Evolutionary conservation across 768 basidiomycete species (phyloP), one percentile per base, ranked within the genome.

Genomic region (Tephrocybe sp.): DNA sequence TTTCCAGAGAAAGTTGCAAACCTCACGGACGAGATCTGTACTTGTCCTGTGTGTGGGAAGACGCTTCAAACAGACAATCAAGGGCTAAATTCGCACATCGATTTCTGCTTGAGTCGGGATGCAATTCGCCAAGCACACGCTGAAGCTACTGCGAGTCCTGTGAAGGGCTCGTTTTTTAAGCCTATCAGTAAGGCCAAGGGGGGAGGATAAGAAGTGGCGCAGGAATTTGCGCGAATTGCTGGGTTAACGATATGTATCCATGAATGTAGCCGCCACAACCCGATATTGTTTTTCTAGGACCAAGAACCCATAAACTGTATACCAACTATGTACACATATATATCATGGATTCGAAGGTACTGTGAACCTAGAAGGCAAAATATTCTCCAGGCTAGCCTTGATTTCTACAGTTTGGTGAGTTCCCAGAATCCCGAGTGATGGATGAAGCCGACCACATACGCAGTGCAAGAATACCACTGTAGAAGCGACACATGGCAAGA

Each of bases 51-150:
- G 19, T 95, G 91, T 59, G 62, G 68, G 21, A 83, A 80, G 61
- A 63, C 68, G 11, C 63, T 92, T 46, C 69, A 77, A 52, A 82
- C 78, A 1, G 84, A 92, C 63, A 97, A 97, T 62, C 73, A 78
- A 40, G 84, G 79, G 4, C 67, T 97, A 27, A 96, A 97, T 61
- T 74, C 80, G n/a, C 93, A 97, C 60, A 76, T 97, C 36, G 93
- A 97, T 65, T 88, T 85, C 59, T 97, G 94, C 61, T 66, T 97
- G 43, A 94, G 89, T 63, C 80, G 82, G 50, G 80, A 78, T 19
- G 87, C 83, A 2, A 93, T 96, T 53, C 69, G 78, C 51, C 79
- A 89, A 59, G 89, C 89, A 0, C 87, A 88, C 48, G 67, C 59
- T 16, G 68, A 71, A 47, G 66, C 68, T n/a, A 65, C n/a, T n/a